Base-by-base conservation (phyloP, 1,284 basidiomycete genomes). In the Ustilago sp. region DNA sequence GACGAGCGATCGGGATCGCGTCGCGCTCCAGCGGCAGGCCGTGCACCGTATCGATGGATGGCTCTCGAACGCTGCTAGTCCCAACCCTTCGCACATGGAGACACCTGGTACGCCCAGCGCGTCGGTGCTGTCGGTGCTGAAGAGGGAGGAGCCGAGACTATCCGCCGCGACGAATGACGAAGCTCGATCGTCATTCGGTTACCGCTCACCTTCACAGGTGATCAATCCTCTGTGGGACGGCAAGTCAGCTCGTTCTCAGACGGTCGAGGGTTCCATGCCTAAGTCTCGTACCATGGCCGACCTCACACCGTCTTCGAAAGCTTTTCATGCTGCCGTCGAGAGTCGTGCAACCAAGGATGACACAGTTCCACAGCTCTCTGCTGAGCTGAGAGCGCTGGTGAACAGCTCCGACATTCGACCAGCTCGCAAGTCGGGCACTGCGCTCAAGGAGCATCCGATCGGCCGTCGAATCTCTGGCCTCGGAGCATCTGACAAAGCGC, bases 1-100 rank as follows among this genome's bases (percentile, higher is more conserved):
- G 35, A 72, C 66, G 15, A 69, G 57, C 54, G 69, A 59, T 34
- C 65, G 59, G 17, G 76, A 75, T 23, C 73, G 73, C 5, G 35
- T 74, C 11, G 60, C 62, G 50, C 74, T 82, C 13, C 69, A 77
- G 36, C 63, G 69, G 39, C 64, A 79, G 36, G 80, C 80, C 8
- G 79, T 80, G 15, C 43, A 64, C 34, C 80, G 80, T 15, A 71
- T 82, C 36, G 72, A 61, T 15, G 81, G 78, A 48, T 82, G 81
- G 81, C 77, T 82, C 6, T 69, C 72, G 23, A 71, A 63, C 9
- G 57, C 73, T 11, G 35, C 56, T n/a, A 73, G 66, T 32, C 66
- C 68, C 8, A 69, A 64, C 39, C 35, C 66, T 1, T 68, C 68
- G 35, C 60, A 64, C 43, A 67, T 76, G 58, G 62, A 79, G 39